Evolutionary conservation across 352 stramenopile genomes (phyloP).

Genomic region (Globisporangium nodosum): DNA sequence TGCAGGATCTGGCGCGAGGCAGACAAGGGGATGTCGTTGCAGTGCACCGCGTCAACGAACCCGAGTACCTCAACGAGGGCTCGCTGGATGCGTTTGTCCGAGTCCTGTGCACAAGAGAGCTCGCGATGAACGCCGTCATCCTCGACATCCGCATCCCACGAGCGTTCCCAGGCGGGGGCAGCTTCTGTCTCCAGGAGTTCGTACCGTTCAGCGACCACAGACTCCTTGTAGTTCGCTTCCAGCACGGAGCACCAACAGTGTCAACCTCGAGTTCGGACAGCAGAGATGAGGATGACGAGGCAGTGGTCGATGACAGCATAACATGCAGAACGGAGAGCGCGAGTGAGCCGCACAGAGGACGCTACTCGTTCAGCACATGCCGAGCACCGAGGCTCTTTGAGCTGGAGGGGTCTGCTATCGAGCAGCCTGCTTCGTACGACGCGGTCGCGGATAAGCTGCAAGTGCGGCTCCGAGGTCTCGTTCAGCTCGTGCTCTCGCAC

Average conservation of each 20-base stretch:
- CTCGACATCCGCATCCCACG: constrained; percentile 19
- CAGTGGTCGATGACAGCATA: not conserved
- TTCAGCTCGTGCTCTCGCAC: constrained; percentile 2
- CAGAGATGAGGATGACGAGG: not conserved
- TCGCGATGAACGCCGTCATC: constrained; percentile 17
- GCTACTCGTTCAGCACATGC: constrained; percentile 1
- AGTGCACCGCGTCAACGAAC: constrained; percentile 10
- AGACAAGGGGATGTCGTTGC: constrained; percentile 12
- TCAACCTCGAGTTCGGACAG: not conserved
- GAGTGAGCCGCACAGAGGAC: not conserved
- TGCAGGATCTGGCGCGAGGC: constrained; percentile 14
- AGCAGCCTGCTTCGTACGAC: not conserved
- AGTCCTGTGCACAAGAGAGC: constrained; percentile 22
- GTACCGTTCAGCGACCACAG: not conserved
- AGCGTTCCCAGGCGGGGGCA: constrained; percentile 1
- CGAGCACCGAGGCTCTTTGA: not conserved
- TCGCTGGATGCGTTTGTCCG: constrained; percentile 20
- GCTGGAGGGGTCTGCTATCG: not conserved
- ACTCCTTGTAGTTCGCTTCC: constrained; percentile 7
- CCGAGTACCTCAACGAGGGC: constrained; percentile 14
- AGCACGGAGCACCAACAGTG: not conserved
- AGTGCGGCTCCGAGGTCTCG: not conserved
- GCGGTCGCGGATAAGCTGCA: not conserved
- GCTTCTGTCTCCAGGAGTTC: constrained; percentile 31
- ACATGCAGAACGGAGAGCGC: not conserved